A percentile compares a stretch with the other conserved stretches of the same genome.
Evolutionary conservation across 2,329 filamentous ascomycete genomes (phyloP).

Genomic region (Penicillium brasilianum): DNA sequence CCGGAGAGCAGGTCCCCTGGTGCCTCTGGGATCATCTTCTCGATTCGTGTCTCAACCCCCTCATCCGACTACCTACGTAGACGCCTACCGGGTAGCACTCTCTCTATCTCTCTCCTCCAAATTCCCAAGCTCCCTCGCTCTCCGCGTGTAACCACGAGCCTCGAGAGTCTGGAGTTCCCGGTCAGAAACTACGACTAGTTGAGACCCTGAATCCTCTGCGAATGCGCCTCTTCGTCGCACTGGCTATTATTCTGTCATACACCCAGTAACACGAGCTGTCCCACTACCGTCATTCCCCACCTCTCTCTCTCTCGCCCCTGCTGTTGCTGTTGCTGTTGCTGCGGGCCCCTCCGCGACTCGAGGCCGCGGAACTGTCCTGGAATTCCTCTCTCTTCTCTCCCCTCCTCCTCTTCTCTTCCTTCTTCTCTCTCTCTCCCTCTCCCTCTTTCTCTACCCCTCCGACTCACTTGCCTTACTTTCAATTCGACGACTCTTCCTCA

Average conservation of each 20-base stretch:
- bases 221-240: slow-evolving; percentile 5
- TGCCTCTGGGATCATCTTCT: not conserved
- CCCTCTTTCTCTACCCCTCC: not conserved
- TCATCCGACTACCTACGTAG: too few species aligned
- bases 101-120: not conserved
- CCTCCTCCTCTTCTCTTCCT: not conserved
- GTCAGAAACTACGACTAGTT: too few species aligned
- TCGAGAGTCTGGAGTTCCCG: not conserved
- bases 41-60: not conserved
- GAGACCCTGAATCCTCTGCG: not conserved
- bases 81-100: too few species aligned
- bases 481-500: not conserved
- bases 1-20: not conserved
- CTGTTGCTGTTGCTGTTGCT: slow-evolving; percentile 14
- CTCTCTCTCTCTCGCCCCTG: not conserved
- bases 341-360: slow-evolving; percentile 25
- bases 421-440: not conserved
- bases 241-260: slow-evolving; percentile 18
- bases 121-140: not conserved
- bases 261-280: slow-evolving; percentile 24
- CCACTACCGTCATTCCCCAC: slow-evolving; percentile 31
- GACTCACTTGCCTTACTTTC: not conserved
- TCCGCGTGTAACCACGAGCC: not conserved
- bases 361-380: slow-evolving; percentile 10
- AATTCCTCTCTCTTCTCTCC: slow-evolving; percentile 4